Base-by-base conservation (phyloP, 1,284 basidiomycete genomes). In the Mycena citricolor region DNA sequence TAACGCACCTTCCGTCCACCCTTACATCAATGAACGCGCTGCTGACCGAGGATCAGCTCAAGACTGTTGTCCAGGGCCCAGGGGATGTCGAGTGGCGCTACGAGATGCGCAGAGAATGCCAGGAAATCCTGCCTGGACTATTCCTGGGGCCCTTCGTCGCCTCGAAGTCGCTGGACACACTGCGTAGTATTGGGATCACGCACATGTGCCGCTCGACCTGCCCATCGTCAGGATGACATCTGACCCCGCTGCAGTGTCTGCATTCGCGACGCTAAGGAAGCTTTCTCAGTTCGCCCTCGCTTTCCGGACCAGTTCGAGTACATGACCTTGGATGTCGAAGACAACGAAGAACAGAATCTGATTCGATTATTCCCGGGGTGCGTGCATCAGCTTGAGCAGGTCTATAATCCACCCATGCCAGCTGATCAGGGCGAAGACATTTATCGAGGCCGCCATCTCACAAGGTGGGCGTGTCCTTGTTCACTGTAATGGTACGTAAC, bases 51-150 rank as follows among this genome's bases (percentile, higher is more conserved):
- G 81, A 86, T 39, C 69, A 81, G 46, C 61, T 86, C 32, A 74
- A 73, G 48, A 74, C 74, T 42, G 71, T 87, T 31, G 78, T 89
- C 19, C 82, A 86, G 59, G 86, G 86, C 2, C 83, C 86, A 4
- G 74, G 77, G 31, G 87, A 89, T 49, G 73, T 86, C 19, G 87
- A 90, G 61, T 90, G 86, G 86, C 79, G 76, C 83, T 97, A 97
- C 60, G 93, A 97, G 64, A 97, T 97, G 94, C 77, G 94, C 31
- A 71, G 93, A 32, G 86, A 94, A 60, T 92, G 91, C 54, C 94
- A 97, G 67, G 83, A 93, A 64, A 93, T 97, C 56, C 71, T 95
- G 0, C 90, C 90, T 3, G 81, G 81, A 8, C 77, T 97, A 30
- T 77, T 82, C 32, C 79, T 97, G 2, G 94, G 94, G 0, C 92